Conservation (phyloP, 2,329 filamentous ascomycete species). For the Penicillium sp. region DNA sequence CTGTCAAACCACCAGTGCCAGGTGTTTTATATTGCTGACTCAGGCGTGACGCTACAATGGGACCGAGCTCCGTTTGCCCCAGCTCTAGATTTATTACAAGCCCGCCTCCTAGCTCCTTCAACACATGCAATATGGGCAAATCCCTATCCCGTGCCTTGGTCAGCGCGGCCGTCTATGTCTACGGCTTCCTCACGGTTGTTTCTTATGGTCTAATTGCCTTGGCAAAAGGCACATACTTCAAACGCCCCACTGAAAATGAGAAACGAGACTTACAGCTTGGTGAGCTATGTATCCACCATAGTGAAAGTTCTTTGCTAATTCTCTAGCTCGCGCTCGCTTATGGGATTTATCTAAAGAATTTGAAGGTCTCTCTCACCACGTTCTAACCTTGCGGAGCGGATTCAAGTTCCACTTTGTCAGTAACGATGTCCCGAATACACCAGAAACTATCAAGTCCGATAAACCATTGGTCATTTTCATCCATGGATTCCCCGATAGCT, state of each 20-base stretch:
- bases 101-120: background rate
- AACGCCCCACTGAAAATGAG: constrained; percentile 38
- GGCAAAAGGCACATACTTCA: constrained; percentile 38
- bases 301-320: background rate
- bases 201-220: constrained; percentile 33
- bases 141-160: constrained; percentile 18
- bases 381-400: constrained; percentile 50
- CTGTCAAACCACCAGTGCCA: too few relatives aligned
- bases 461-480: constrained; percentile 53
- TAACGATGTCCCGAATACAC: constrained; percentile 33
- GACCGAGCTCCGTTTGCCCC: background rate
- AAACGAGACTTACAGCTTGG: constrained; percentile 41
- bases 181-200: constrained; percentile 38
- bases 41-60: background rate
- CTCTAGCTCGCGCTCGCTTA: constrained; percentile 50
- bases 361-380: constrained; percentile 50
- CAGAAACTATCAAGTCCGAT: constrained; percentile 12
- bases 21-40: background rate
- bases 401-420: constrained; percentile 56
- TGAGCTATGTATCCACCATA: constrained; percentile 22
- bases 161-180: constrained; percentile 22
- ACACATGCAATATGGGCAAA: constrained; percentile 24
- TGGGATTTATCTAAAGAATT: constrained; percentile 54
- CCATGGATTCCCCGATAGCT: constrained; percentile 61
- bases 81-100: background rate